A percentile compares a stretch with the other conserved stretches of the same genome.
Conservation (phyloP, 441 rosid genomes). For the Daphne laureola region DNA sequence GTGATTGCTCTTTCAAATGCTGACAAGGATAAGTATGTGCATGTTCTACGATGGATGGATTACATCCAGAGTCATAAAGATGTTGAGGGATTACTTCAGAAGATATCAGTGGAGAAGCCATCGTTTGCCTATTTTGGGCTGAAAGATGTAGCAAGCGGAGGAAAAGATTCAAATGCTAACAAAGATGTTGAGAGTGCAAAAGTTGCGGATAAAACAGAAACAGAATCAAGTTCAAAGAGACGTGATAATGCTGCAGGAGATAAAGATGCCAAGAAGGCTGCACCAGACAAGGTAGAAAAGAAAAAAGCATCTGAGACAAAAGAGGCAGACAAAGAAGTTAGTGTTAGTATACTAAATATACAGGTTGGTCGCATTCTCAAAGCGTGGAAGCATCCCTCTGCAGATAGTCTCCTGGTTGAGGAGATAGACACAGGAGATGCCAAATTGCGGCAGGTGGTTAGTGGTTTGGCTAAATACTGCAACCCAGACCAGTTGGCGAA, state of each 20-base stretch:
- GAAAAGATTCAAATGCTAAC: slow-evolving; percentile 39
- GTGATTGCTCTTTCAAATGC: slow-evolving; percentile 47
- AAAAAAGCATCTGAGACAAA: slow-evolving; percentile 47
- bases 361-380: slow-evolving; percentile 88
- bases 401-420: slow-evolving; percentile 97
- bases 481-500: slow-evolving; percentile 74
- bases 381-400: slow-evolving; percentile 99
- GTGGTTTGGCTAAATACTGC: slow-evolving; percentile 92
- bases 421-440: slow-evolving; percentile 91
- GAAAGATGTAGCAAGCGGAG: slow-evolving; percentile 32
- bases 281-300: slow-evolving; percentile 33
- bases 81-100: slow-evolving; percentile 39
- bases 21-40: slow-evolving; percentile 46
- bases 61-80: slow-evolving; percentile 64
- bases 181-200: slow-evolving; percentile 30
- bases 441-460: slow-evolving; percentile 85
- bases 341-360: slow-evolving; percentile 82
- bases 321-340: slow-evolving; percentile 68
- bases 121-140: slow-evolving; percentile 44
- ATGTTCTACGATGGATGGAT: slow-evolving; percentile 85
- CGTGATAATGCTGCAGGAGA: slow-evolving; percentile 34
- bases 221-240: slow-evolving; percentile 31
- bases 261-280: slow-evolving; percentile 23
- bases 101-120: slow-evolving; percentile 44
- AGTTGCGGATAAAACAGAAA: slow-evolving; percentile 36